These are phyloP conservation scores for Triticum timopheevii DNA, from an alignment of 176 grass and related monocot species.

Conservation along the genomic window DNA sequence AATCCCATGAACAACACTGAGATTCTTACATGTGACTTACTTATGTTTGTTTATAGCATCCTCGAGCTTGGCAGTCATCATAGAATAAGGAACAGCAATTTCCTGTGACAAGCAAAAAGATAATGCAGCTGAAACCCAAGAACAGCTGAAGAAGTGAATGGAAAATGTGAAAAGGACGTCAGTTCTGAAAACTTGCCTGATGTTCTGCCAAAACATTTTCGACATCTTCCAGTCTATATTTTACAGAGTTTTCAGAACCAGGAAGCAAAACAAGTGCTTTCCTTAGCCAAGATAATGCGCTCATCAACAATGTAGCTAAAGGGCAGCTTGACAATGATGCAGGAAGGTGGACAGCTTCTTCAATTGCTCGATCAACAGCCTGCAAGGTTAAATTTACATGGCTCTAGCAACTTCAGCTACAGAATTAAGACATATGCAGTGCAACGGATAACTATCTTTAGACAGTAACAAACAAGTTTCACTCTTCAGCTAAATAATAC, in stretches of 20 bases:
- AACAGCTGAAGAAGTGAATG: conserved; percentile 1
- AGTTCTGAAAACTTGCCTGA: conserved; percentile 50
- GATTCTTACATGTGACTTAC: conserved; percentile 48
- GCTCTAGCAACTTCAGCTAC: not conserved
- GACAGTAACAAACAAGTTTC: conserved; percentile 4
- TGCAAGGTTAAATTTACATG: conserved; percentile 48
- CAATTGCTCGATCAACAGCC: conserved; percentile 77
- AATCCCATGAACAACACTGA: not conserved
- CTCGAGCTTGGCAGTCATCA: conserved; percentile 62
- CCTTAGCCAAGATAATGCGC: conserved; percentile 60
- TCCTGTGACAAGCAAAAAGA: conserved; percentile 42
- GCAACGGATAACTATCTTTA: conserved; percentile 11
- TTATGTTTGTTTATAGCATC: conserved; percentile 68
- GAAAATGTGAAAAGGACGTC: conserved; percentile 4
- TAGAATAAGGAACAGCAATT: conserved; percentile 70
- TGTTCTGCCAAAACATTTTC: conserved; percentile 64
- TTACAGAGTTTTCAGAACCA: conserved; percentile 47
- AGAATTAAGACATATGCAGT: not conserved
- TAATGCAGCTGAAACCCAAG: conserved; percentile 23
- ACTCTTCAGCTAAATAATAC: not conserved
- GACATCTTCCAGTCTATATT: conserved; percentile 55
- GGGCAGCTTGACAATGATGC: conserved; percentile 30
- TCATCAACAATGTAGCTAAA: conserved; percentile 47
- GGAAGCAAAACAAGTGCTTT: conserved; percentile 65
- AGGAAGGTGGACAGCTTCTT: conserved; percentile 51